Evolutionary conservation across 176 grass and related monocot genomes (phyloP).

Genomic region (Lolium rigidum): DNA sequence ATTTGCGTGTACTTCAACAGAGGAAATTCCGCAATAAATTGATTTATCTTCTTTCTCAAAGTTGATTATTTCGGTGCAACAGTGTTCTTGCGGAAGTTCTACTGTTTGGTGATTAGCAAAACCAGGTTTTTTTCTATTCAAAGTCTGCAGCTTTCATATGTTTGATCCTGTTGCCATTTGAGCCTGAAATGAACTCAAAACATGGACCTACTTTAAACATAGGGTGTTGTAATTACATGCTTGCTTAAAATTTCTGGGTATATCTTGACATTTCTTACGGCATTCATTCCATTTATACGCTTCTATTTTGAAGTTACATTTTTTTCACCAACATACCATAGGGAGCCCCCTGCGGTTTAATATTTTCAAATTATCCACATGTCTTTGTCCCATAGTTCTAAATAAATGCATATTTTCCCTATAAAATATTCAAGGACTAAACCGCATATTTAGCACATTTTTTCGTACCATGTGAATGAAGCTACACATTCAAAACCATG

Average conservation of each 20-base stretch:
- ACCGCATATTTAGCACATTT: neutral
- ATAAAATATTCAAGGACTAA: neutral
- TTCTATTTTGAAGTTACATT: neutral
- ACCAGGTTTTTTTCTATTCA: constrained; percentile 29
- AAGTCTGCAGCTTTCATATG: constrained; percentile 27
- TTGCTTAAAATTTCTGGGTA: constrained; percentile 4
- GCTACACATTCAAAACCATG: no score
- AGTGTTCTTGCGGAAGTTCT: neutral
- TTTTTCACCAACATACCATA: no score
- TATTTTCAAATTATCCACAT: neutral
- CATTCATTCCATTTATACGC: neutral
- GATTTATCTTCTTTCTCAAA: neutral
- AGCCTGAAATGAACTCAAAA: neutral
- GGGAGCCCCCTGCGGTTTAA: no score
- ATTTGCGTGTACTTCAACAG: neutral
- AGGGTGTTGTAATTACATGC: neutral
- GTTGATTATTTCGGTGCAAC: no score
- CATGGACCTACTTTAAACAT: neutral
- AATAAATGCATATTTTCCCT: neutral
- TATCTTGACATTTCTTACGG: neutral
- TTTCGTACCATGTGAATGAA: no score
- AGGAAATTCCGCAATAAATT: neutral
- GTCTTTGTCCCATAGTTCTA: neutral
- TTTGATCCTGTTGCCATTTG: constrained; percentile 8
- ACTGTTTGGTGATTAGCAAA: constrained; percentile 1